A percentile compares a stretch with the other conserved stretches of the same genome.
These are phyloP conservation scores for Acacia crassicarpa DNA, from an alignment of 306 rosid species.

Conservation along the genomic window DNA sequence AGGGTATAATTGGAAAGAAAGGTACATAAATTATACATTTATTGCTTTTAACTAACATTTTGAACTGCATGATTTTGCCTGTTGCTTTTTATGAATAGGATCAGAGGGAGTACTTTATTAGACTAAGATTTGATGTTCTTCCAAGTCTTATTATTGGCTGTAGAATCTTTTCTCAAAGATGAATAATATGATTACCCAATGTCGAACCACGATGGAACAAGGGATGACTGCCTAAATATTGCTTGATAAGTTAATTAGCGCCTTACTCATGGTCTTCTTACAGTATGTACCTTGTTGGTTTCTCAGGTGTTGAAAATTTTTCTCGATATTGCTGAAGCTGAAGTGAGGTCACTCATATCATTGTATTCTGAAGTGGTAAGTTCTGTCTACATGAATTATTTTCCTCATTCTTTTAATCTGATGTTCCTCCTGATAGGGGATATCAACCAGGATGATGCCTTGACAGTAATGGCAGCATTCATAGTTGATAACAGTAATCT, in stretches of 20 bases:
- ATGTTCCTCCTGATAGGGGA: constrained; percentile 6
- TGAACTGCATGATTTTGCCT: no score
- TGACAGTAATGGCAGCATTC: neutral
- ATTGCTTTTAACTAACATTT: no score
- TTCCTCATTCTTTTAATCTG: constrained; percentile 1
- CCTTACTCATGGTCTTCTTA: constrained; percentile 10
- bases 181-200: neutral
- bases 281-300: neutral
- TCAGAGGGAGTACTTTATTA: neutral
- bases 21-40: no score
- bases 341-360: constrained; percentile 87
- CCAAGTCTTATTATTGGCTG: neutral
- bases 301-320: constrained; percentile 85
- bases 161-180: neutral
- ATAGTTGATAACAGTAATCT: neutral
- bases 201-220: constrained; percentile 5
- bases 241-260: neutral
- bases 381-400: constrained; percentile 10
- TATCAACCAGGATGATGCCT: constrained; percentile 3
- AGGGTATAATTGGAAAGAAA: no score
- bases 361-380: constrained; percentile 97
- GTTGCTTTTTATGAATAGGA: no score
- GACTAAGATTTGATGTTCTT: neutral
- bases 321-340: constrained; percentile 95
- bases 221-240: neutral